phyloP scores from a whole-genome alignment of 345 rosid species.

The Excoecaria cochinchinensis region DNA sequence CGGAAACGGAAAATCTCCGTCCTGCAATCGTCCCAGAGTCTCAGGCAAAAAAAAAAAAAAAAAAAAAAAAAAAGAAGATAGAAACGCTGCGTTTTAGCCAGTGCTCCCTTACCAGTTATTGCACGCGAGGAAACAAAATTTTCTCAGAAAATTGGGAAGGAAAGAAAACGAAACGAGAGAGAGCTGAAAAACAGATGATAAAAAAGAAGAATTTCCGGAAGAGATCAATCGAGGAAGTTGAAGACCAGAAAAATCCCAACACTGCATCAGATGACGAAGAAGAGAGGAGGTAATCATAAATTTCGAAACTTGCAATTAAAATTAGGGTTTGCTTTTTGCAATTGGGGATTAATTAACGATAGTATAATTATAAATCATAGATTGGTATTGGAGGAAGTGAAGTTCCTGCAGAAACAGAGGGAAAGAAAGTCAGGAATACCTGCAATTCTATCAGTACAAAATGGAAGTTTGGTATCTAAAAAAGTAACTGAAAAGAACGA shows the following conservation, averaged over 20 bases:
- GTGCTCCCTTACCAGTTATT: no score
- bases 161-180: not conserved
- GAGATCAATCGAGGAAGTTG: constrained; percentile 55
- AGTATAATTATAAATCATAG: constrained; percentile 21
- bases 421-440: constrained; percentile 81
- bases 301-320: constrained; percentile 9
- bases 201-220: constrained; percentile 49
- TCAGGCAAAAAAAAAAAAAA: no score
- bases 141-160: not conserved
- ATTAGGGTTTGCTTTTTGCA: not conserved
- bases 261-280: constrained; percentile 61
- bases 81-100: not conserved
- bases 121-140: no score
- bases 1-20: no score
- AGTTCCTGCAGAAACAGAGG: constrained; percentile 88
- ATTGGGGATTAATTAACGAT: not conserved
- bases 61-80: no score
- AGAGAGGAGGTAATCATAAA: constrained; percentile 51
- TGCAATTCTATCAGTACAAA: constrained; percentile 48
- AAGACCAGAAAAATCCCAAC: constrained; percentile 30
- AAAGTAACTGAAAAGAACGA: constrained; percentile 61
- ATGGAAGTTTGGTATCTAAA: constrained; percentile 24
- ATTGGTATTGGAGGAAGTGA: constrained; percentile 89
- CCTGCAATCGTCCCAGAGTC: no score
- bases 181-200: constrained; percentile 3